A percentile compares a stretch with the other conserved stretches of the same genome.
Evolutionary conservation across 306 rosid genomes (phyloP).

Genomic region (Dryas octopetala): DNA sequence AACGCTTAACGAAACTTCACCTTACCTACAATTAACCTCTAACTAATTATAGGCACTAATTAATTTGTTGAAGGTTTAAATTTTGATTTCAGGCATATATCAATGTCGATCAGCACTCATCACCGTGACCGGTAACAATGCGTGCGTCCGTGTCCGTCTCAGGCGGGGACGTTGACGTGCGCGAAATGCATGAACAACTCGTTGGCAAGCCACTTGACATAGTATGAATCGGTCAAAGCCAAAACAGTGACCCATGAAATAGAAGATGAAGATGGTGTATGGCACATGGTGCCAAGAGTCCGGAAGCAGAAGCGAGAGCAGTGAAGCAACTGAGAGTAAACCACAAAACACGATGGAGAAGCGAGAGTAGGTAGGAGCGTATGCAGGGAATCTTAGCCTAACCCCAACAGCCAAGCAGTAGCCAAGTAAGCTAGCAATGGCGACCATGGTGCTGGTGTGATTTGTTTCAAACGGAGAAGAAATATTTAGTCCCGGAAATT

Average conservation of each 20-base stretch:
- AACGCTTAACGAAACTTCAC: no score
- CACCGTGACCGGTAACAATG: no score
- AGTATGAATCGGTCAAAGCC: neutral
- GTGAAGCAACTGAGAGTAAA: conserved; percentile 4
- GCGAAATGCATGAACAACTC: neutral
- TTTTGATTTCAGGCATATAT: no score
- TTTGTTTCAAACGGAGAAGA: neutral
- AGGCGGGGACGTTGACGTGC: no score
- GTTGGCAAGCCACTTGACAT: neutral
- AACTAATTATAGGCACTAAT: no score
- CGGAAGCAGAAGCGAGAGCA: neutral
- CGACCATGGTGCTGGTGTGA: neutral
- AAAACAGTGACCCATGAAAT: neutral
- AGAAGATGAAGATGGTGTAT: neutral
- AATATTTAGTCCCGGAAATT: neutral
- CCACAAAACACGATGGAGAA: neutral
- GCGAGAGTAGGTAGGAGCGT: neutral
- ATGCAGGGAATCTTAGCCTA: no score
- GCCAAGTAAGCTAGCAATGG: neutral
- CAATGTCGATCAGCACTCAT: no score
- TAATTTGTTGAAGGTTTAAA: no score
- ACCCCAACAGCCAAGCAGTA: neutral
- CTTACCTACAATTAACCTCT: no score
- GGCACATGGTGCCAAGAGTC: conserved; percentile 1
- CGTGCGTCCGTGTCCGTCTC: no score